Base-by-base conservation (phyloP, 768 basidiomycete species). In the Xerocomellus chrysenteron region DNA sequence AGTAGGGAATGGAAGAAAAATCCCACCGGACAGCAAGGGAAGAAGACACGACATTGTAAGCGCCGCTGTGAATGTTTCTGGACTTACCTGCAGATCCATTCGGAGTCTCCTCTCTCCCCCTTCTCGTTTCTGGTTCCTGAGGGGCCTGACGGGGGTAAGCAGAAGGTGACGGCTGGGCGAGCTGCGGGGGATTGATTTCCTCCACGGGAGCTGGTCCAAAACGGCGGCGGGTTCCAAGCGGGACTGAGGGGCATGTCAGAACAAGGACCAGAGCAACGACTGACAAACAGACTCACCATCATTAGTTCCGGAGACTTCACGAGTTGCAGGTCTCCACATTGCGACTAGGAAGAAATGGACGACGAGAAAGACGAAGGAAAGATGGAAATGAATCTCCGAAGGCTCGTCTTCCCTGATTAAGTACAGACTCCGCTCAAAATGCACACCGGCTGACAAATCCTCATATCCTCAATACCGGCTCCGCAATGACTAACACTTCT, bases 291-390 rank as follows among this genome's bases (percentile, higher is more conserved):
- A 75, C 84, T 65, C 39, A 91, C 93, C 89, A 44, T 96, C 94
- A 65, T 97, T 97, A 21, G 94, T 95, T 55, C 94, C 94, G 39
- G 91, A 91, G 30, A 94, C 89, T 74, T 92, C 88, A 63, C 86
- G 86, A 55, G 92, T 92, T 60, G 92, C 90, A 54, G 90, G 90
- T 74, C 86, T 87, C 90, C 91, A 93, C 91, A 93, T 92, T 60
- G 65, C 73, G 57, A 62, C 68, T 73, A n/a, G 71, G 67, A 73
- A 74, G 73, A 76, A 74, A 40, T 43, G 5, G 54, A 57, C 48
- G 55, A 68, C 55, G 36, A 56, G 51, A 30, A 55, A 56, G 32
- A 32, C 32, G 51, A 60, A 57, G 48, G 62, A 59, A 62, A 65
- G 65, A 59, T 52, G 50, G 16, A 63, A 72, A 74, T 72, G 55